A percentile compares a stretch with the other conserved stretches of the same genome.
Conservation (phyloP, 345 rosid species). For the Dipteronia sinensis region DNA sequence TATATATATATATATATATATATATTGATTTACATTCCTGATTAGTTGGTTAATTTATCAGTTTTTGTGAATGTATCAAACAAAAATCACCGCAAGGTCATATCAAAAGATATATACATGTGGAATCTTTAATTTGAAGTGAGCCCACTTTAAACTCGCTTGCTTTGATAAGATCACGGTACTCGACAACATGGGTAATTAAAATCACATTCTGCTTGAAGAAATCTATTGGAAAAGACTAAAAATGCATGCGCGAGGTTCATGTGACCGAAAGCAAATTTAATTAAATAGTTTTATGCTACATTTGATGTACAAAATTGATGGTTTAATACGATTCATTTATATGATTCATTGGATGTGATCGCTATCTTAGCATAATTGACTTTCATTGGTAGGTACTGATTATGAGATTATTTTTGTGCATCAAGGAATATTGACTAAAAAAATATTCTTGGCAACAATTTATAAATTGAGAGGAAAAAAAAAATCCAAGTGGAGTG, state of each 20-base stretch:
- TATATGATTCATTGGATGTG: neutral
- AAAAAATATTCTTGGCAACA: no score
- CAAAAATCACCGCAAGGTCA: no score
- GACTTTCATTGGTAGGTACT: neutral
- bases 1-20: no score
- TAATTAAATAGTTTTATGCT: neutral
- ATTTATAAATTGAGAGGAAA: no score
- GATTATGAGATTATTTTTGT: neutral
- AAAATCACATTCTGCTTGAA: neutral
- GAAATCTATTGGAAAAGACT: neutral
- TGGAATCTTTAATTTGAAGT: neutral
- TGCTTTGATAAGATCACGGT: neutral
- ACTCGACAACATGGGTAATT: neutral
- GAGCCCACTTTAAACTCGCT: neutral
- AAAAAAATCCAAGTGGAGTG: no score
- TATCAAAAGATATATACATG: no score
- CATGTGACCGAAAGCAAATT: neutral
- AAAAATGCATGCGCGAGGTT: slow-evolving; percentile 2
- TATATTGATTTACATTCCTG: no score
- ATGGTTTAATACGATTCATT: neutral
- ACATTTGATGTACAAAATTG: neutral
- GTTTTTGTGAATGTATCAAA: no score
- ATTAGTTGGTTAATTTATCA: no score
- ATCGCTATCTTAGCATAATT: neutral
- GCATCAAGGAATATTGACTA: neutral